These are phyloP conservation scores for Colletotrichum brevisporum DNA, from an alignment of 2,329 filamentous ascomycete genomes.

Conservation along the genomic window DNA sequence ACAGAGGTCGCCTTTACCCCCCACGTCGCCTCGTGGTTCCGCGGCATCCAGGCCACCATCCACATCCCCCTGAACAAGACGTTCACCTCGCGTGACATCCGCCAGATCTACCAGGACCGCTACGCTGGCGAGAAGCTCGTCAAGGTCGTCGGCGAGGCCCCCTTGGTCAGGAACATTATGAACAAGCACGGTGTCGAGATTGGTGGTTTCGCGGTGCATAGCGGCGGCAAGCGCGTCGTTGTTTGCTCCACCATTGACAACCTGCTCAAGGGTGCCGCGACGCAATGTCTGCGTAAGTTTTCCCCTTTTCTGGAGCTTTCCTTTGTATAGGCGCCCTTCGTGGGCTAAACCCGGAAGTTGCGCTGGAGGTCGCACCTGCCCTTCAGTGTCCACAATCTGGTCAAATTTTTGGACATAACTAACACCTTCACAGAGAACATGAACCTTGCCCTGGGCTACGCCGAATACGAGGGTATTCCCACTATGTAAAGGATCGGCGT, in stretches of 20 bases:
- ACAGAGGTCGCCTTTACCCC: slow-evolving; percentile 86
- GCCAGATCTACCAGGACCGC: slow-evolving; percentile 94
- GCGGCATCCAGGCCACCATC: slow-evolving; percentile 93
- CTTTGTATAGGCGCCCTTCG: no score
- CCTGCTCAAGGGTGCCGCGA: slow-evolving; percentile 91
- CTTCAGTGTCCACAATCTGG: no score
- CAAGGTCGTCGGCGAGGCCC: slow-evolving; percentile 90
- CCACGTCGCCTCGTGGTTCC: slow-evolving; percentile 97
- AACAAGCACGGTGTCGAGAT: slow-evolving; percentile 93
- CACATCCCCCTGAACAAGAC: slow-evolving; percentile 87
- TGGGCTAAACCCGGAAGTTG: no score
- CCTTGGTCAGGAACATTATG: slow-evolving; percentile 84
- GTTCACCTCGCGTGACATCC: slow-evolving; percentile 92
- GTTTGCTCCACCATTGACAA: slow-evolving; percentile 96
- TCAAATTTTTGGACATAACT: not conserved
- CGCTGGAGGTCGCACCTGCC: no score
- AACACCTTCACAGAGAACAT: slow-evolving; percentile 78
- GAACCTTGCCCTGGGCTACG: slow-evolving; percentile 91
- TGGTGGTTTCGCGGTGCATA: slow-evolving; percentile 95
- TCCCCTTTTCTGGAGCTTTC: not conserved
- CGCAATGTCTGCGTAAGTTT: slow-evolving; percentile 88
- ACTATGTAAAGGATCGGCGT: slow-evolving; percentile 52
- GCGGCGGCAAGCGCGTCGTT: slow-evolving; percentile 90
- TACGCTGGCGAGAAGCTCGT: slow-evolving; percentile 97
- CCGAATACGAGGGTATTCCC: slow-evolving; percentile 90